Conservation (phyloP, 176 grass and related monocot species). For the Pharus latifolius region DNA sequence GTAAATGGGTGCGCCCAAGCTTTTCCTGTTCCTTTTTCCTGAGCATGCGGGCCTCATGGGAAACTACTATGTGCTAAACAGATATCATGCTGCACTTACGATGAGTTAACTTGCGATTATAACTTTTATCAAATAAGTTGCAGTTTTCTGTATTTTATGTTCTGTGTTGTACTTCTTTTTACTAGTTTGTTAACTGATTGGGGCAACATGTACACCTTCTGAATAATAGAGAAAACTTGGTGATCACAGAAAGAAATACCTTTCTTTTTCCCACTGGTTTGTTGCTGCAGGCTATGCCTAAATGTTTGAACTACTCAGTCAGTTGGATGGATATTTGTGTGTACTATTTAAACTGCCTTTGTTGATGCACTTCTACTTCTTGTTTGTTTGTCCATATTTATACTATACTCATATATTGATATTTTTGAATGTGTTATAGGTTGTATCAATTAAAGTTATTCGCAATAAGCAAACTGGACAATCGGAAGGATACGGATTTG, state of each 20-base stretch:
- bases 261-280: neutral
- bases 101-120: neutral
- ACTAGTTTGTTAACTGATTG: neutral
- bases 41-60: no score
- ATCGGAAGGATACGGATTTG: conserved; percentile 96
- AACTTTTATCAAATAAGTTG: neutral
- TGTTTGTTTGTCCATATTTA: conserved; percentile 6
- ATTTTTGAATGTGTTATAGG: conserved; percentile 11
- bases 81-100: neutral
- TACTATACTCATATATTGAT: neutral
- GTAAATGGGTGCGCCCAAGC: neutral
- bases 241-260: neutral
- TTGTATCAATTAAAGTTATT: conserved; percentile 77
- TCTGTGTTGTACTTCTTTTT: neutral
- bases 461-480: conserved; percentile 83
- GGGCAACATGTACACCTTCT: neutral
- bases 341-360: neutral
- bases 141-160: neutral
- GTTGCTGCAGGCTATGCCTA: neutral
- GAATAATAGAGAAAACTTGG: neutral
- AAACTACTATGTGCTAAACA: neutral
- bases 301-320: neutral
- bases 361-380: neutral
- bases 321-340: neutral
- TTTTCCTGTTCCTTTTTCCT: neutral